Evolutionary conservation across 345 rosid species (phyloP).

Genomic region (Salix arbutifolia): DNA sequence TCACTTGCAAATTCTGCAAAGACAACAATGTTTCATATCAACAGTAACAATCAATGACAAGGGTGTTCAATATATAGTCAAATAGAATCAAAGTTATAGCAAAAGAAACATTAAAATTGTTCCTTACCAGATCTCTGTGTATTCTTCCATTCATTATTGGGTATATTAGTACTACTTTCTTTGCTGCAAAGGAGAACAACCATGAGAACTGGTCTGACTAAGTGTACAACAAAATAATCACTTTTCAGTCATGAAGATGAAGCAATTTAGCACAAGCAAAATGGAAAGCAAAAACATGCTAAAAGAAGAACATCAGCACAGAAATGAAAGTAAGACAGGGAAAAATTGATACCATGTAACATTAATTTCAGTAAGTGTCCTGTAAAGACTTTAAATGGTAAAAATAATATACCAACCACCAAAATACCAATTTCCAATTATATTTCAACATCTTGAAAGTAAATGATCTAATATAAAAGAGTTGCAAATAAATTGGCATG

Average conservation of each 20-base stretch:
- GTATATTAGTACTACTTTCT: constrained; percentile 40
- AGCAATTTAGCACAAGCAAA: neutral
- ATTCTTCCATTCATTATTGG: constrained; percentile 46
- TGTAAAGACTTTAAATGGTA: neutral
- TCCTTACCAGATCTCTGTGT: constrained; percentile 53
- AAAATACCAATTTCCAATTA: neutral
- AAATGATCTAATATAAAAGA: neutral
- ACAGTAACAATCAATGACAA: neutral
- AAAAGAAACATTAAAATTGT: constrained; percentile 2
- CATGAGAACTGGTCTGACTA: constrained; percentile 7
- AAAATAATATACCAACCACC: neutral
- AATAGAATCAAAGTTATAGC: neutral
- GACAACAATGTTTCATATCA: constrained; percentile 2
- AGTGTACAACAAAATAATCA: neutral
- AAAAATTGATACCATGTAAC: neutral
- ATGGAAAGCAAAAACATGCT: neutral
- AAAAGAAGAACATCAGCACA: neutral
- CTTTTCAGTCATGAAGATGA: neutral
- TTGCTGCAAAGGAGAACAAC: constrained; percentile 42
- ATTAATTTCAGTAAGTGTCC: neutral
- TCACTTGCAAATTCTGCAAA: constrained; percentile 47
- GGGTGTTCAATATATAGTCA: neutral
- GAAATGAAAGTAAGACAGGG: neutral
- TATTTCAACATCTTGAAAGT: neutral
- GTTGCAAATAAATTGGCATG: neutral